Base-by-base conservation (phyloP, 768 basidiomycete species). In the Pleurotus cornucopiae region DNA sequence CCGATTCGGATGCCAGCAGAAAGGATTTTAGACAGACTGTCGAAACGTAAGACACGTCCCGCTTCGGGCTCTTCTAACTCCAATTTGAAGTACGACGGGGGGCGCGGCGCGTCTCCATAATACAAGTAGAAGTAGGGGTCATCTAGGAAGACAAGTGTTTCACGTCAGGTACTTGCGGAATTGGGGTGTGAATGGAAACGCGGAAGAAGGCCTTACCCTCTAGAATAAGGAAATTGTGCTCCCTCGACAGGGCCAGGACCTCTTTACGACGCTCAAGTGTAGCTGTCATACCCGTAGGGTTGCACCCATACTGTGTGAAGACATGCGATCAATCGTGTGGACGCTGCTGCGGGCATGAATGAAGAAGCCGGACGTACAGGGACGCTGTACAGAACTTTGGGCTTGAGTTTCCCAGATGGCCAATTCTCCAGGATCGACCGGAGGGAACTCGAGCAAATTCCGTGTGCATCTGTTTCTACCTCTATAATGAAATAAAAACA, bases 31-130 rank as follows among this genome's bases (percentile, higher is more conserved):
- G 89, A 92, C 54, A 96, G 76, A 65, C 89, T 92, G 66, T 97
- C 94, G 67, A 96, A 93, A 40, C 94, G 83, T 16, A 96, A 62
- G 39, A 96, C 92, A 11, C 86, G 82, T 2, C 94, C 94, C 20
- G 81, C 78, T 61, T 84, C 80, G 38, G 79, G 76, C 60, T 81
- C 79, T 52, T 83, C 78, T 11, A 73, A 75, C 68, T 97, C 94
- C 38, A 96, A 77, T 39, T 81, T 76, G 65, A 95, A 94, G 70
- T 94, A 96, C 0, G 88, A 91, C 1, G 87, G 82, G 11, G 84
- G 83, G 13, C 86, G 78, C 21, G 83, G 75, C 6, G 69, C 67
- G 14, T 75, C 69, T 37, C 89, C 88, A 60, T 86, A 94, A 71
- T 92, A 91, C 54, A 93, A 69, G 62, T 84, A 86, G 64, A 77